These are phyloP conservation scores for Hericium coralloides DNA, from an alignment of 768 basidiomycete genomes.

Conservation along the genomic window DNA sequence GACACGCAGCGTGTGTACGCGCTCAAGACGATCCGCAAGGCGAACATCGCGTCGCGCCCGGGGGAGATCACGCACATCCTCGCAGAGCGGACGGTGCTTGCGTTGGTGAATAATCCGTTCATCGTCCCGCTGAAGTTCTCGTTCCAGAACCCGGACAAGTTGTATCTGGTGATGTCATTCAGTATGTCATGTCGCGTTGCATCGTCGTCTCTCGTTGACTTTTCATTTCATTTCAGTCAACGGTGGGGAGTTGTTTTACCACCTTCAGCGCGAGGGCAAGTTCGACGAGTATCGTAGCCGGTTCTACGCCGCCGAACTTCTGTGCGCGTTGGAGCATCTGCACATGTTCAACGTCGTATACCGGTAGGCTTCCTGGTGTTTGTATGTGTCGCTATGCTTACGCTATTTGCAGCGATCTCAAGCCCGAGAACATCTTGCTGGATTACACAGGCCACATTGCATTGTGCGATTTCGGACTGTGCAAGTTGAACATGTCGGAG, in stretches of 20 bases:
- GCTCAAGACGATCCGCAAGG: slow-evolving; percentile 96
- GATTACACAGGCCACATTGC: slow-evolving; percentile 99
- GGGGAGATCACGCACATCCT: slow-evolving; percentile 98
- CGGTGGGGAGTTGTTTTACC: slow-evolving; percentile 96
- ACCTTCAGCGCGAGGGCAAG: slow-evolving; percentile 91
- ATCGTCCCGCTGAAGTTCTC: slow-evolving; percentile 99
- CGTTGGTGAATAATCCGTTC: slow-evolving; percentile 96
- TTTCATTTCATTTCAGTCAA: slow-evolving; percentile 50
- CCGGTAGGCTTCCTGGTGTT: slow-evolving; percentile 39
- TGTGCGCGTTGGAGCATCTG: slow-evolving; percentile 91
- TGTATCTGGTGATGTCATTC: slow-evolving; percentile 97
- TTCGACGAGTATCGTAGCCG: slow-evolving; percentile 91
- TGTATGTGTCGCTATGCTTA: slow-evolving; percentile 2
- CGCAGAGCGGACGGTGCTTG: slow-evolving; percentile 93
- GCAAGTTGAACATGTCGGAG: slow-evolving; percentile 96
- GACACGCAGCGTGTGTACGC: slow-evolving; percentile 98
- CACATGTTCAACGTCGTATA: slow-evolving; percentile 99
- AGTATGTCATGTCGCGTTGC: slow-evolving; percentile 34
- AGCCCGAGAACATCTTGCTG: slow-evolving; percentile 95
- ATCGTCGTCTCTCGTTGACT: not conserved
- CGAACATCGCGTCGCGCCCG: slow-evolving; percentile 90
- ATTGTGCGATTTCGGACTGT: slow-evolving; percentile 95
- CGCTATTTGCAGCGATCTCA: slow-evolving; percentile 60
- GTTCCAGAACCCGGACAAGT: slow-evolving; percentile 95
- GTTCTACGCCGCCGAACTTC: slow-evolving; percentile 96